These are phyloP conservation scores for Mycosphaerella arachidis DNA, from an alignment of 2,329 filamentous ascomycete species.

Conservation along the genomic window DNA sequence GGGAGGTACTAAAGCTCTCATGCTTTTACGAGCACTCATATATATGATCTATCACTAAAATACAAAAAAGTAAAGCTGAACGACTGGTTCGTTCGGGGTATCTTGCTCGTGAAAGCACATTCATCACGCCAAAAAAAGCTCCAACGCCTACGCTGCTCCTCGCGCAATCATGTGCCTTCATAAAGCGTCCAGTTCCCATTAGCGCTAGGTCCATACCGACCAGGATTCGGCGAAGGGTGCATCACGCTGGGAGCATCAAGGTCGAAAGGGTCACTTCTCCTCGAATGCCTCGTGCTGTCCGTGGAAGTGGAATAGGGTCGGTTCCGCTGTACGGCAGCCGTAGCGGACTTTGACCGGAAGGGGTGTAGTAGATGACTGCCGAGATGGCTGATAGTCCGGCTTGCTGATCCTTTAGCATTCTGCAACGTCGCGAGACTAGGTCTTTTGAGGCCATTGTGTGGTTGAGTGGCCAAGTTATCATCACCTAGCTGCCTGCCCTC, in stretches of 20 bases:
- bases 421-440: constrained; percentile 13
- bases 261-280: constrained; percentile 24
- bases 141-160: background rate
- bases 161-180: constrained; percentile 2
- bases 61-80: background rate
- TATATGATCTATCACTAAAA: background rate
- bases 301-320: constrained; percentile 14
- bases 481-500: background rate
- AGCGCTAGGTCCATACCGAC: background rate
- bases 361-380: constrained; percentile 11
- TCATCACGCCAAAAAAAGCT: background rate
- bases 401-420: constrained; percentile 14
- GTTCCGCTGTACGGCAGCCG: background rate
- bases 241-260: constrained; percentile 13
- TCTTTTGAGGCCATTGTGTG: background rate
- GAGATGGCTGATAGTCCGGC: constrained; percentile 16
- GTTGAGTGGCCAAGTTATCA: constrained; percentile 3
- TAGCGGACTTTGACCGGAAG: constrained; percentile 7
- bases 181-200: constrained; percentile 2
- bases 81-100: background rate
- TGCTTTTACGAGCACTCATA: background rate
- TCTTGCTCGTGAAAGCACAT: background rate
- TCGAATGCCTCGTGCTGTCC: constrained; percentile 5
- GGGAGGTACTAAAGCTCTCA: background rate
- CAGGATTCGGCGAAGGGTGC: background rate